Percentiles rank a stretch among this genome's conserved stretches.
Evolutionary conservation across 306 rosid species (phyloP).

Genomic region (Albizia julibrissin): DNA sequence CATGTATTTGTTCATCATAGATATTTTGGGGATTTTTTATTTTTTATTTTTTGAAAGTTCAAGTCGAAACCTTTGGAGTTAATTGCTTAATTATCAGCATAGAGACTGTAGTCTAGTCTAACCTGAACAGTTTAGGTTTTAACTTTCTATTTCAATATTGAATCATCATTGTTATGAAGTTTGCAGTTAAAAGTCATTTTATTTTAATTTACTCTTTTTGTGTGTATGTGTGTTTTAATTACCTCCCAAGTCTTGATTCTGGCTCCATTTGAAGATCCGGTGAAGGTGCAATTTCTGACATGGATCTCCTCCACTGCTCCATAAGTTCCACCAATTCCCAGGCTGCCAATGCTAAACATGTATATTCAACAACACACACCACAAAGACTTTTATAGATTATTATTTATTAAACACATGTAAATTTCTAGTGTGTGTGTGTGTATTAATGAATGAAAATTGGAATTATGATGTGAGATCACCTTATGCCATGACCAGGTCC

Average conservation of each 20-base stretch:
- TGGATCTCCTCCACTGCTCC: constrained; percentile 44
- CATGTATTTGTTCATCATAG: not conserved
- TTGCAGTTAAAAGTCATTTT: not conserved
- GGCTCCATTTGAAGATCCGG: constrained; percentile 44
- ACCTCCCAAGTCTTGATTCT: constrained; percentile 67
- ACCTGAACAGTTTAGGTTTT: not conserved
- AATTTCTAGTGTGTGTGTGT: not conserved
- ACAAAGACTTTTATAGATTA: not conserved
- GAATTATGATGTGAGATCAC: constrained; percentile 10
- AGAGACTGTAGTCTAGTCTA: not conserved
- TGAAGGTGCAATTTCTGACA: constrained; percentile 47
- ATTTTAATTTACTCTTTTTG: not conserved
- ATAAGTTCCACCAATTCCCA: constrained; percentile 34
- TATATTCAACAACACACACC: not conserved
- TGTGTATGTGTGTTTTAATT: not conserved
- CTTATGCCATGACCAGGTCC: constrained; percentile 76
- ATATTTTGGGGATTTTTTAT: not conserved
- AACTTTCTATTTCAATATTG: not conserved
- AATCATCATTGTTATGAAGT: not conserved
- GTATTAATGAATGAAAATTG: not conserved
- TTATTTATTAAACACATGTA: not conserved
- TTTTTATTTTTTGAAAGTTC: not conserved
- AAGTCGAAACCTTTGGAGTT: not conserved
- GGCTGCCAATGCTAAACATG: constrained; percentile 53
- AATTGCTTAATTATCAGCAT: not conserved